phyloP scores from a whole-genome alignment of 306 rosid species.

The Geum urbanum region DNA sequence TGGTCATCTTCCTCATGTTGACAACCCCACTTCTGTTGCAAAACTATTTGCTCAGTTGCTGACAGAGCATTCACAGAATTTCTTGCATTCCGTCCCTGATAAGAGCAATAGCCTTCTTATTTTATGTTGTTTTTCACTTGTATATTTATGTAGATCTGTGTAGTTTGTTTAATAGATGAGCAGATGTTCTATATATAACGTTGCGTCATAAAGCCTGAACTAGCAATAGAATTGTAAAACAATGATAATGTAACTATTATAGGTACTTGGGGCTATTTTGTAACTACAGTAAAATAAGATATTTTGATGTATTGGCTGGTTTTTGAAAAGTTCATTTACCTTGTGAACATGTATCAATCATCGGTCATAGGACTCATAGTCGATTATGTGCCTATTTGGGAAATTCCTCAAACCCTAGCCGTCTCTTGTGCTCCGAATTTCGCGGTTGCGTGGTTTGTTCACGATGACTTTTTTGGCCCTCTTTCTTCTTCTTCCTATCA shows the following conservation, averaged over 20 bases:
- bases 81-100: background rate
- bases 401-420: too few relatives aligned
- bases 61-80: conserved; percentile 1
- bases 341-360: too few relatives aligned
- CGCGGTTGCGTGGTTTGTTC: too few relatives aligned
- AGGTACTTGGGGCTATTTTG: background rate
- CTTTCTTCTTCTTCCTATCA: too few relatives aligned
- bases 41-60: conserved; percentile 30
- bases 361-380: too few relatives aligned
- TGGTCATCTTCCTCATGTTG: conserved; percentile 60
- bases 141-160: background rate
- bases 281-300: too few relatives aligned
- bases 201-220: background rate
- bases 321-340: background rate
- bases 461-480: too few relatives aligned
- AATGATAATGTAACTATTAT: too few relatives aligned
- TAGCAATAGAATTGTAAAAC: background rate
- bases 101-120: background rate
- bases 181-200: background rate
- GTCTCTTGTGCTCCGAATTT: too few relatives aligned
- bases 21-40: conserved; percentile 33
- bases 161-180: background rate
- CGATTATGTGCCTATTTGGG: too few relatives aligned
- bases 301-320: background rate
- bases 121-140: background rate